Percentiles rank a stretch among this genome's conserved stretches.
Evolutionary conservation across 169 alveolate genomes (phyloP).

Genomic region (Amoebophrya sp.): DNA sequence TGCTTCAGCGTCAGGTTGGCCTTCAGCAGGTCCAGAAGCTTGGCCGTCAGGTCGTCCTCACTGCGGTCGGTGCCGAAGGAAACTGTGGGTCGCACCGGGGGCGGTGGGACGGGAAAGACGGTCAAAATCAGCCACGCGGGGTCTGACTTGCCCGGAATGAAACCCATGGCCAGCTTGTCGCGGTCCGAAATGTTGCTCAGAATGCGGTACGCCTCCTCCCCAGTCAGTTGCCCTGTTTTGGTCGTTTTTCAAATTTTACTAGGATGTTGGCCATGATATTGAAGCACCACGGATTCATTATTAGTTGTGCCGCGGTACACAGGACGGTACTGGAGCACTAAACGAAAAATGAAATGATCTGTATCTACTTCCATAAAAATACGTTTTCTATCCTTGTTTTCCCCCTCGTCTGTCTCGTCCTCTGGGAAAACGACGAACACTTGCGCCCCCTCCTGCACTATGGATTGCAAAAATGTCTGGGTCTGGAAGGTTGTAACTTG

Average conservation of each 20-base stretch:
- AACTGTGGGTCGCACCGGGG: slow-evolving; percentile 97
- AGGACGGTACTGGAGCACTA: neutral
- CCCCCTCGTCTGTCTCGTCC: neutral
- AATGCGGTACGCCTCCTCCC: slow-evolving; percentile 80
- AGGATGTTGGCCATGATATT: neutral
- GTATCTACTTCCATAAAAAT: neutral
- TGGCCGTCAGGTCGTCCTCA: slow-evolving; percentile 96
- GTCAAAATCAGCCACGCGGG: slow-evolving; percentile 95
- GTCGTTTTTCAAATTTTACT: neutral
- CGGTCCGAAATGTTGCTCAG: slow-evolving; percentile 70
- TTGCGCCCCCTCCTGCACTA: slow-evolving; percentile 72
- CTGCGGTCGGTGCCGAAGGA: slow-evolving; percentile 81
- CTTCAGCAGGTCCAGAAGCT: slow-evolving; percentile 91
- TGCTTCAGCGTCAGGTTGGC: slow-evolving; percentile 75
- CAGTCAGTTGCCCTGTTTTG: slow-evolving; percentile 57
- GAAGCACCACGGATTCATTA: neutral
- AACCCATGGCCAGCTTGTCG: slow-evolving; percentile 87
- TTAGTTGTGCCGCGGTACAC: no score
- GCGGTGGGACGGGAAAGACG: slow-evolving; percentile 97
- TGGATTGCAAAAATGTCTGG: no score
- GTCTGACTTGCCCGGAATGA: slow-evolving; percentile 78
- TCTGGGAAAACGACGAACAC: neutral
- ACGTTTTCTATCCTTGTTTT: neutral
- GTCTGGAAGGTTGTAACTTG: no score
- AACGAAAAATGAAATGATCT: neutral